Evolutionary conservation across 441 rosid species (phyloP).

Genomic region (Kokia cookei): DNA sequence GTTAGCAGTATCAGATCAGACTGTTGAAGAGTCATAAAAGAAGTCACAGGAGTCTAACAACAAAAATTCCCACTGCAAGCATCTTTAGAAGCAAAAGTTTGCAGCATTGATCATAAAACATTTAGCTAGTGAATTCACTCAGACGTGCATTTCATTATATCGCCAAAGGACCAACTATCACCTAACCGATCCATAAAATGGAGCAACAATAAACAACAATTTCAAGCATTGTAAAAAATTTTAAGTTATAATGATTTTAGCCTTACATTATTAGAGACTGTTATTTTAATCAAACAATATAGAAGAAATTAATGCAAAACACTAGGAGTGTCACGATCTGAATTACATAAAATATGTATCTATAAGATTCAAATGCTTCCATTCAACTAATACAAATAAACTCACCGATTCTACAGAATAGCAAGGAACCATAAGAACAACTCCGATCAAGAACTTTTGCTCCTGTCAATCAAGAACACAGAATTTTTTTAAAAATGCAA

Average conservation of each 20-base stretch:
- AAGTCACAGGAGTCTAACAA: neutral
- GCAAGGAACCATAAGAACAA: conserved; percentile 98
- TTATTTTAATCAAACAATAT: neutral
- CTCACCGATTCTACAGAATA: conserved; percentile 91
- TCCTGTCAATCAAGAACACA: conserved; percentile 48
- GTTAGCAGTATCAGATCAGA: neutral
- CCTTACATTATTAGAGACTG: neutral
- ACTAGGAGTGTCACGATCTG: neutral
- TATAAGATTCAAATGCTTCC: neutral
- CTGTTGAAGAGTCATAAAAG: neutral
- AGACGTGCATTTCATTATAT: neutral
- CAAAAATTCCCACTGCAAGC: neutral
- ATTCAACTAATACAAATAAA: neutral
- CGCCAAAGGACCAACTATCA: neutral
- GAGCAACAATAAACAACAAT: conserved; percentile 41
- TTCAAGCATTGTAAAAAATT: no score
- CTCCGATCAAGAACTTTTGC: conserved; percentile 95
- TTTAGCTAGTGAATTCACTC: neutral
- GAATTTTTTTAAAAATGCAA: neutral
- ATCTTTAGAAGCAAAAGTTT: neutral
- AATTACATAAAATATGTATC: neutral
- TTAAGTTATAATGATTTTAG: neutral
- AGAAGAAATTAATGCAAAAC: neutral
- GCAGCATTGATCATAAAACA: neutral
- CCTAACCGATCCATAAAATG: neutral